Evolutionary conservation across 768 basidiomycete species (phyloP).

Genomic region (Russula olivacea): DNA sequence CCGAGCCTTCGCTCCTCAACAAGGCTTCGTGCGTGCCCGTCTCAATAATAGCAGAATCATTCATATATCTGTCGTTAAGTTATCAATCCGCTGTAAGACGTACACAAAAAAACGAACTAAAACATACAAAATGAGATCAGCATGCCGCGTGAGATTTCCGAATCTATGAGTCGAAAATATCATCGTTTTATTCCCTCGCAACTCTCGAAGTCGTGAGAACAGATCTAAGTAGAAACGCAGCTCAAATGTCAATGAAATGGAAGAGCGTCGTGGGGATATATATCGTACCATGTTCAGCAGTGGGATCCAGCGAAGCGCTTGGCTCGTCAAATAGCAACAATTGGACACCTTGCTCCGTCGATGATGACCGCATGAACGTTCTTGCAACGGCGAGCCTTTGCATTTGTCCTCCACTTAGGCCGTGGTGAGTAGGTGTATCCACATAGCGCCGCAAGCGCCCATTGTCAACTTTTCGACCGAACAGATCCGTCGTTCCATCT

Average conservation of each 20-base stretch:
- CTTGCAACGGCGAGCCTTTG: constrained; percentile 70
- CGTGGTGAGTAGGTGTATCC: not conserved
- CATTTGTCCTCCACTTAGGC: constrained; percentile 67
- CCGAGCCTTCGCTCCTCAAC: constrained; percentile 44
- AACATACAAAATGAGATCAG: constrained; percentile 21
- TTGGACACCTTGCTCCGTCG: constrained; percentile 44
- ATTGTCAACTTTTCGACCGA: constrained; percentile 48
- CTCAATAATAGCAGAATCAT: constrained; percentile 54
- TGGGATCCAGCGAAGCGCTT: constrained; percentile 66
- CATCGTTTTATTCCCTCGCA: constrained; percentile 79
- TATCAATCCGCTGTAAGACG: not conserved
- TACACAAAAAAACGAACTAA: not conserved
- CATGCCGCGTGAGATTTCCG: constrained; percentile 65
- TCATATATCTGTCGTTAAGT: constrained; percentile 51
- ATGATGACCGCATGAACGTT: constrained; percentile 64
- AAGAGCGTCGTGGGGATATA: not conserved
- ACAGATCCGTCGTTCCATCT: constrained; percentile 57
- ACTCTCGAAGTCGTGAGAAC: constrained; percentile 59
- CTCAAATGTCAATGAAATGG: not conserved
- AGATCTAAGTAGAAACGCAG: constrained; percentile 39
- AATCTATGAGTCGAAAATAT: constrained; percentile 70
- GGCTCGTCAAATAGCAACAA: constrained; percentile 68
- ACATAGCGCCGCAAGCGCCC: not conserved
- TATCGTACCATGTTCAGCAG: constrained; percentile 59
- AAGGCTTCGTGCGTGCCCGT: constrained; percentile 62